These are phyloP conservation scores for Zymoseptoria tritici DNA, from an alignment of 2,329 filamentous ascomycete species.

Conservation along the genomic window DNA sequence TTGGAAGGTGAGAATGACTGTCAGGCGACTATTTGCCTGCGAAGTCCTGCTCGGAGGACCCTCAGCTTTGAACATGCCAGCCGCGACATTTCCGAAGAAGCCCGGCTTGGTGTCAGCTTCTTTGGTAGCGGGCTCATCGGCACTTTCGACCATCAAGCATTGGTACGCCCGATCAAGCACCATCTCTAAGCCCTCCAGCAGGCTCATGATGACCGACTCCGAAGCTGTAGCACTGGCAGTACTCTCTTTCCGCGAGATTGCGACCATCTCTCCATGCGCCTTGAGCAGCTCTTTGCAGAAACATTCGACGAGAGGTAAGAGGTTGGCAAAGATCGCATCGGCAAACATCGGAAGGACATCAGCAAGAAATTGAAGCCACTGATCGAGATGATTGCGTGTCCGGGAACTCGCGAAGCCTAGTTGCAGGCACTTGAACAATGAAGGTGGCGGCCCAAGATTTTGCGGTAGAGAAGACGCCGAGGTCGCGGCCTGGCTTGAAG, in stretches of 20 bases:
- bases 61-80: slow-evolving; percentile 79
- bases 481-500: slow-evolving; percentile 2
- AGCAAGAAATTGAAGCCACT: slow-evolving; percentile 80
- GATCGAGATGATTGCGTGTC: slow-evolving; percentile 74
- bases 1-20: slow-evolving; percentile 91
- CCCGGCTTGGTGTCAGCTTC: slow-evolving; percentile 68
- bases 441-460: slow-evolving; percentile 51
- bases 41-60: slow-evolving; percentile 60
- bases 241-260: slow-evolving; percentile 45
- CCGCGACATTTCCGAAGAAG: slow-evolving; percentile 92
- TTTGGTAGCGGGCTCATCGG: slow-evolving; percentile 60
- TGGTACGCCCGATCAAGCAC: slow-evolving; percentile 83
- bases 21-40: slow-evolving; percentile 88
- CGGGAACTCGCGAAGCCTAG: slow-evolving; percentile 68
- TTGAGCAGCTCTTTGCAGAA: slow-evolving; percentile 69
- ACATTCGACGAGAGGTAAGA: slow-evolving; percentile 85
- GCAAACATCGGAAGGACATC: slow-evolving; percentile 79
- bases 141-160: slow-evolving; percentile 68
- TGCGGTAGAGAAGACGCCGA: neutral
- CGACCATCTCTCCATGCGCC: slow-evolving; percentile 65
- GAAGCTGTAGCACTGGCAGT: slow-evolving; percentile 11
- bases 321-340: slow-evolving; percentile 76
- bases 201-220: slow-evolving; percentile 26
- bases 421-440: slow-evolving; percentile 76
- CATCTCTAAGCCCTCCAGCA: slow-evolving; percentile 89